phyloP scores from a whole-genome alignment of 352 stramenopile genomes.

The Pythium rishiriense region DNA sequence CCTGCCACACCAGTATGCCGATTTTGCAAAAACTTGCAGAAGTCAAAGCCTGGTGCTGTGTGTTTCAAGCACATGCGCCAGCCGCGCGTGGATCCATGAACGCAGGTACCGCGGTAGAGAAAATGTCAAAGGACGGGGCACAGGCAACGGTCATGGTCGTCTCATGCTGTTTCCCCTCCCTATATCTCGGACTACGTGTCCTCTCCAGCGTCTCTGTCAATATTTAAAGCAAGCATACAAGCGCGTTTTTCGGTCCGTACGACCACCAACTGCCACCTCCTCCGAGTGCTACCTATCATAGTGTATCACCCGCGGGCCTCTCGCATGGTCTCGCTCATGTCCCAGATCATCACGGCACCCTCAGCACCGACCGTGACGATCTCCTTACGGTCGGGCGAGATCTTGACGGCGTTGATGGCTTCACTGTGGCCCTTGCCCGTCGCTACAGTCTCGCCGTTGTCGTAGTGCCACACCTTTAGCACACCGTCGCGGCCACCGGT shows the following conservation, averaged over 20 bases:
- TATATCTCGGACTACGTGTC: not conserved
- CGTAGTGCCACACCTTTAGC: conserved; percentile 96
- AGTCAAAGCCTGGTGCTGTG: not conserved
- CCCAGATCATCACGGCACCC: conserved; percentile 96
- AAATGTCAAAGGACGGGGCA: too few species aligned
- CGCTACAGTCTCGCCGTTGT: conserved; percentile 91
- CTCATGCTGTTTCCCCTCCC: not conserved
- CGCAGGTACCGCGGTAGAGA: not conserved
- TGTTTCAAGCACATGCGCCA: conserved; percentile 7
- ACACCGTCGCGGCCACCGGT: conserved; percentile 89
- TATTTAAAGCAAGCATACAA: conserved; percentile 26
- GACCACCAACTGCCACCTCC: not conserved
- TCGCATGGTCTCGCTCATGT: conserved; percentile 51
- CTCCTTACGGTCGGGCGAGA: conserved; percentile 91
- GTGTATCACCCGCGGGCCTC: conserved; percentile 14
- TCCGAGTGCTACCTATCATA: not conserved
- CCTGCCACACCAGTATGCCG: conserved; percentile 1
- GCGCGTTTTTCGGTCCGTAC: not conserved
- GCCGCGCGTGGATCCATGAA: not conserved
- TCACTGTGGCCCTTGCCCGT: conserved; percentile 93
- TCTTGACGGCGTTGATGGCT: conserved; percentile 91
- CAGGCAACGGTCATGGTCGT: too few species aligned
- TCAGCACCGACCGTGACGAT: conserved; percentile 94
- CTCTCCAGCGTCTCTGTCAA: conserved; percentile 7
- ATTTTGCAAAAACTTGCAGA: conserved; percentile 20